Percentiles rank a stretch among this genome's conserved stretches.
These are phyloP conservation scores for Suhomyces wounanorum DNA, from an alignment of 1,139 yeast species.

Conservation along the genomic window DNA sequence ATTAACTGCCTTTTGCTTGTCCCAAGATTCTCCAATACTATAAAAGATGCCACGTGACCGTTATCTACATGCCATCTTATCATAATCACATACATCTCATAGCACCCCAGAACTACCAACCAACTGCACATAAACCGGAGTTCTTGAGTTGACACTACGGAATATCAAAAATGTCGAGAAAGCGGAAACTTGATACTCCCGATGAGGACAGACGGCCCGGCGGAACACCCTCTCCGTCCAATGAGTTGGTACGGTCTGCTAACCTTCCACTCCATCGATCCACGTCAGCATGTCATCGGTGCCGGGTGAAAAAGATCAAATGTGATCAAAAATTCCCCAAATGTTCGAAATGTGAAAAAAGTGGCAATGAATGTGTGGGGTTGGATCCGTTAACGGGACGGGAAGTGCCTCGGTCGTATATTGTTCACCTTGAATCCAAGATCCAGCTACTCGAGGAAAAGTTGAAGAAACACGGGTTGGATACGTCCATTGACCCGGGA, in stretches of 20 bases:
- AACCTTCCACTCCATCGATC: slow-evolving; percentile 41
- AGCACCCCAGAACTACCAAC: neutral
- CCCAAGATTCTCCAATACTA: too few species aligned
- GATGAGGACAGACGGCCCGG: slow-evolving; percentile 1
- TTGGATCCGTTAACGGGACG: slow-evolving; percentile 87
- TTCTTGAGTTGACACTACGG: neutral
- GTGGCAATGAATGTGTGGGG: slow-evolving; percentile 75
- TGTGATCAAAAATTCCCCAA: slow-evolving; percentile 85
- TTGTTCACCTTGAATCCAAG: slow-evolving; percentile 69
- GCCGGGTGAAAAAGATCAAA: slow-evolving; percentile 74
- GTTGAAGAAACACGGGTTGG: slow-evolving; percentile 46
- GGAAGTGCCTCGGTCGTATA: slow-evolving; percentile 80
- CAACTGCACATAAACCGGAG: neutral
- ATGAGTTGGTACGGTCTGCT: neutral
- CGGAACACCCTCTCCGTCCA: neutral
- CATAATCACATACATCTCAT: neutral
- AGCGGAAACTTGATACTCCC: slow-evolving; percentile 3
- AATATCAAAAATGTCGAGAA: slow-evolving; percentile 1
- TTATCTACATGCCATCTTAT: neutral
- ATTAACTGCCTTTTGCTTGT: too few species aligned
- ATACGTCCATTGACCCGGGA: neutral
- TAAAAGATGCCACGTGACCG: neutral
- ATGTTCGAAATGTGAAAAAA: slow-evolving; percentile 69
- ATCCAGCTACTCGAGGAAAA: slow-evolving; percentile 56
- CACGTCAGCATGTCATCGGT: slow-evolving; percentile 81